These are phyloP conservation scores for Xylariaceae sp. DNA, from an alignment of 2,329 filamentous ascomycete species.

Conservation along the genomic window DNA sequence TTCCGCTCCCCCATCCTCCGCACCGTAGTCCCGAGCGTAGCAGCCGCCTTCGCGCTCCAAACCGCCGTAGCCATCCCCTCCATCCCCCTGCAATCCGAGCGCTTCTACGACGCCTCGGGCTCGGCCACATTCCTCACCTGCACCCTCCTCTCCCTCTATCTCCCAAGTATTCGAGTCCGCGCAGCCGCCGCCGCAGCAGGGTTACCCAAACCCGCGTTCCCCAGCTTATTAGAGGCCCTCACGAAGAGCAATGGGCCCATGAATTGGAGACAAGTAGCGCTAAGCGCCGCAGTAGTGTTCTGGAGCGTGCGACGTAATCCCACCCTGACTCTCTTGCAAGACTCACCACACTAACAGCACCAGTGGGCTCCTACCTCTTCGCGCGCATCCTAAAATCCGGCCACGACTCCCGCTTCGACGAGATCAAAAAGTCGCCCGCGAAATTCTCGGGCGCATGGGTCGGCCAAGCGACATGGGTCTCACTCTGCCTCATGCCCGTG, in stretches of 20 bases:
- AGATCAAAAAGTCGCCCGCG: slow-evolving; percentile 36
- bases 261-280: slow-evolving; percentile 57
- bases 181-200: slow-evolving; percentile 42
- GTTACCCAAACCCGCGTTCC: slow-evolving; percentile 40
- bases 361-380: slow-evolving; percentile 66
- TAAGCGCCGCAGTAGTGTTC: slow-evolving; percentile 41
- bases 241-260: slow-evolving; percentile 35
- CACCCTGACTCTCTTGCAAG: neutral
- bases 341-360: neutral
- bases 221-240: slow-evolving; percentile 46
- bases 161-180: slow-evolving; percentile 57
- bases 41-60: slow-evolving; percentile 63
- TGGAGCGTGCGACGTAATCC: slow-evolving; percentile 60
- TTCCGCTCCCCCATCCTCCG: slow-evolving; percentile 62
- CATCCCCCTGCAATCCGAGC: slow-evolving; percentile 57
- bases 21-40: slow-evolving; percentile 60
- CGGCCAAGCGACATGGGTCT: slow-evolving; percentile 66
- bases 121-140: slow-evolving; percentile 65
- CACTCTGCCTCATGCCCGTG: slow-evolving; percentile 64
- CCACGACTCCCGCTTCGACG: slow-evolving; percentile 51
- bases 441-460: slow-evolving; percentile 39
- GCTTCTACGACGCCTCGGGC: slow-evolving; percentile 67
- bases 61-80: slow-evolving; percentile 61
- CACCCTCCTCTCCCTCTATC: slow-evolving; percentile 58
- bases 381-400: slow-evolving; percentile 57